Conservation (phyloP, 2,329 filamentous ascomycete genomes). For the Magnaporthiopsis incrustans region DNA sequence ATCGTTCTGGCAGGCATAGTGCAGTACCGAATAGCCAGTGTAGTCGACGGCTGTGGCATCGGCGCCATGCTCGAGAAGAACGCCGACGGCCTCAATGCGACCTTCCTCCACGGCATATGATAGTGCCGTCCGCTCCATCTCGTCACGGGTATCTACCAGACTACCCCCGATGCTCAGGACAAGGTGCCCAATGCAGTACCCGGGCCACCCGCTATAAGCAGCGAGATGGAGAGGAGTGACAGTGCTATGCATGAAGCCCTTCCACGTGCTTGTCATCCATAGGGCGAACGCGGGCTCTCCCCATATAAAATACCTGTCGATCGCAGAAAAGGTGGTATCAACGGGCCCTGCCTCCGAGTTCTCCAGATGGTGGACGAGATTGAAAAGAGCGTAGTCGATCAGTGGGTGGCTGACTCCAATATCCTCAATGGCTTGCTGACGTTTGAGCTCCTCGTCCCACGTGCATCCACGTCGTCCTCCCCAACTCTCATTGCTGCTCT, state of each 20-base stretch:
- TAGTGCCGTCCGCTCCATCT: not conserved
- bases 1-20: not conserved
- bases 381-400: not conserved
- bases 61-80: not conserved
- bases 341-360: not conserved
- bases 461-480: not conserved
- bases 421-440: not conserved
- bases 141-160: not conserved
- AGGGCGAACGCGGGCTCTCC: not conserved
- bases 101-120: not conserved
- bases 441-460: not conserved
- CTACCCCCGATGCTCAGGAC: no score
- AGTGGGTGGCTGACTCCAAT: not conserved
- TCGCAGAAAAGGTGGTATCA: not conserved
- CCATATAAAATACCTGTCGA: not conserved
- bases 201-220: not conserved
- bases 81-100: not conserved
- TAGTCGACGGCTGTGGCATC: not conserved
- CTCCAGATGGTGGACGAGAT: not conserved
- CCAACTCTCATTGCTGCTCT: not conserved
- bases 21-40: not conserved
- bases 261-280: not conserved
- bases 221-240: not conserved
- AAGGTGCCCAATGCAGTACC: not conserved
- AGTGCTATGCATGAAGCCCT: not conserved